These are phyloP conservation scores for Cladosporium sp. DNA, from an alignment of 2,329 filamentous ascomycete genomes.

Conservation along the genomic window DNA sequence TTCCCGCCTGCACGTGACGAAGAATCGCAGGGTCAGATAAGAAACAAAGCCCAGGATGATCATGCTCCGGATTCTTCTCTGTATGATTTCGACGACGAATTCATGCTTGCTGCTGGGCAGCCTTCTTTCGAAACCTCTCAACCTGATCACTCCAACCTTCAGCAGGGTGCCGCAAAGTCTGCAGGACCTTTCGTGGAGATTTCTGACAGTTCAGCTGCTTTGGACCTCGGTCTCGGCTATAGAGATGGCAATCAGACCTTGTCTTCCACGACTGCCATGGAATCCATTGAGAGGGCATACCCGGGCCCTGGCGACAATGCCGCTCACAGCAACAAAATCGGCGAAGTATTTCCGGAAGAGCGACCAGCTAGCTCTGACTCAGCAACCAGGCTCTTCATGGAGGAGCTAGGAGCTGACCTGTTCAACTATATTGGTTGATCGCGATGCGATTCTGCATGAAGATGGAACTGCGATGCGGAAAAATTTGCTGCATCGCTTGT, in stretches of 20 bases:
- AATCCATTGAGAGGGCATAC: background rate
- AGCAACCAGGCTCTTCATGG: slow-evolving; percentile 23
- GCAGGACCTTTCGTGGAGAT: slow-evolving; percentile 2
- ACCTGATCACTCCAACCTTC: background rate
- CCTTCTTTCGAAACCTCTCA: background rate
- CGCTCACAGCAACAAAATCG: no score
- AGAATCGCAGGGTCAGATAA: background rate
- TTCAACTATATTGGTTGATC: slow-evolving; percentile 23
- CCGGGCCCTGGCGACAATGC: background rate
- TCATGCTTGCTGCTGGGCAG: background rate
- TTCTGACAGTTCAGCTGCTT: background rate
- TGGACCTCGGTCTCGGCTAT: background rate
- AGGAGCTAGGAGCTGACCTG: slow-evolving; percentile 24
- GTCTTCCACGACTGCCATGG: background rate
- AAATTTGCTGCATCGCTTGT: background rate
- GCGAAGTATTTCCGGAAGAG: background rate
- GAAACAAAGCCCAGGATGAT: background rate
- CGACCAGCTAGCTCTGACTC: slow-evolving; percentile 12
- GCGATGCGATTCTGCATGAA: background rate
- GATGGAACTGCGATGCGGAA: background rate
- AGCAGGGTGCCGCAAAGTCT: background rate
- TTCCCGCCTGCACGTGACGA: background rate
- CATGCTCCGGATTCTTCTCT: background rate
- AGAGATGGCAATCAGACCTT: background rate
- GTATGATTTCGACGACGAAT: background rate